phyloP scores from a whole-genome alignment of 106 monocot species.

The Narthecium ossifragum region DNA sequence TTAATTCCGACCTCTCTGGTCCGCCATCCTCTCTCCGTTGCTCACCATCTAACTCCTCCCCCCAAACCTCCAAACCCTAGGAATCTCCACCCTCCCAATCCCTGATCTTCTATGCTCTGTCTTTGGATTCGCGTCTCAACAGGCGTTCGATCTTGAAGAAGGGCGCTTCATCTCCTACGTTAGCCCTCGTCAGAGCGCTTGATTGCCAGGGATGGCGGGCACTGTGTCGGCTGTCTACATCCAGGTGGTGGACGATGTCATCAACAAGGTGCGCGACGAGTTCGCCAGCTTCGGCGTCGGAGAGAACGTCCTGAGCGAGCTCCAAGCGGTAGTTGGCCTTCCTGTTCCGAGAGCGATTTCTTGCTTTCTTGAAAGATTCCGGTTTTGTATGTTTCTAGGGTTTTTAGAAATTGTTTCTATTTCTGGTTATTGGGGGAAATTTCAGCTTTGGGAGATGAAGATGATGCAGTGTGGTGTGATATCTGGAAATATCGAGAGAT shows the following conservation, averaged over 20 bases:
- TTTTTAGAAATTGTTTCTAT: not conserved
- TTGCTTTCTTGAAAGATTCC: constrained; percentile 5
- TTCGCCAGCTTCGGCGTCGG: constrained; percentile 65
- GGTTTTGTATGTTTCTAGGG: not conserved
- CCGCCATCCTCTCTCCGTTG: constrained; percentile 2
- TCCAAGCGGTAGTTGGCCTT: constrained; percentile 68
- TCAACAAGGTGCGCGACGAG: constrained; percentile 81
- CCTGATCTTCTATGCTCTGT: not conserved
- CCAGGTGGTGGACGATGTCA: constrained; percentile 83
- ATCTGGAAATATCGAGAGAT: constrained; percentile 46
- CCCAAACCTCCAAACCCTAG: constrained; percentile 18
- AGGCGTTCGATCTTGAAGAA: not conserved
- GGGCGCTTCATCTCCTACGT: not conserved
- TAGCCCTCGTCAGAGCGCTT: not conserved
- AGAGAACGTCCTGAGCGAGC: constrained; percentile 62
- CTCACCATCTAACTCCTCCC: constrained; percentile 1
- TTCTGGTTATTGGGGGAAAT: not conserved
- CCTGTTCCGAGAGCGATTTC: not conserved
- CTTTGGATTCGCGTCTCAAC: not conserved
- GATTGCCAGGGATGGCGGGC: constrained; percentile 13
- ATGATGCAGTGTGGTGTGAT: constrained; percentile 87
- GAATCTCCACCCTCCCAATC: not conserved
- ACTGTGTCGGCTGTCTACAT: constrained; percentile 72
- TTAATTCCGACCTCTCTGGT: constrained; percentile 21
- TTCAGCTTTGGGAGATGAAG: constrained; percentile 94